phyloP scores from a whole-genome alignment of 495 filamentous ascomycete genomes.

The Hypomontagnella monticulosa region DNA sequence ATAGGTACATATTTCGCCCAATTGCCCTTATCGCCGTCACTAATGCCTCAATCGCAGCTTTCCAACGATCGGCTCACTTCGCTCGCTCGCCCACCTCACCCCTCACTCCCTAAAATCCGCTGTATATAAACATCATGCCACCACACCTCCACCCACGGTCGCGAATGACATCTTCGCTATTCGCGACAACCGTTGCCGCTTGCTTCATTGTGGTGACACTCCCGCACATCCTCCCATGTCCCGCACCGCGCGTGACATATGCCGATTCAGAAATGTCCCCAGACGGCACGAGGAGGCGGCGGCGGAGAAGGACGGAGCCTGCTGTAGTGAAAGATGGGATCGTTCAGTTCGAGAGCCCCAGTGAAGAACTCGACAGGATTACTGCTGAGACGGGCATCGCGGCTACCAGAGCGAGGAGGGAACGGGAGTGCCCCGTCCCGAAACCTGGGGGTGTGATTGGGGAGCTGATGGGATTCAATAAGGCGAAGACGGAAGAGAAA shows the following conservation, averaged over 20 bases:
- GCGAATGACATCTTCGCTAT: slow-evolving; percentile 88
- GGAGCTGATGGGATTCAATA: slow-evolving; percentile 74
- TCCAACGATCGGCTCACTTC: slow-evolving; percentile 1
- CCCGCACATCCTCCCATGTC: slow-evolving; percentile 93
- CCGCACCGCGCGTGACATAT: slow-evolving; percentile 77
- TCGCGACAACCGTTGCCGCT: slow-evolving; percentile 90
- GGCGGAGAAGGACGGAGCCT: slow-evolving; percentile 47
- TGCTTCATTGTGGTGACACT: slow-evolving; percentile 91
- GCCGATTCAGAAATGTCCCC: slow-evolving; percentile 72
- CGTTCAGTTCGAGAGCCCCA: slow-evolving; percentile 44
- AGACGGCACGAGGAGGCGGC: slow-evolving; percentile 57
- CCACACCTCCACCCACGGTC: slow-evolving; percentile 93
- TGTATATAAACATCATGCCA: slow-evolving; percentile 67
- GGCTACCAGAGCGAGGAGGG: slow-evolving; percentile 50
- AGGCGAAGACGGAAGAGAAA: slow-evolving; percentile 27
- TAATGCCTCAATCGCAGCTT: slow-evolving; percentile 24
- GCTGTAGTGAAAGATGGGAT: slow-evolving; percentile 51
- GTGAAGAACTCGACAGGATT: slow-evolving; percentile 27
- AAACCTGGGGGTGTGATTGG: slow-evolving; percentile 82
- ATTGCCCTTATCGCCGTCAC: slow-evolving; percentile 4
- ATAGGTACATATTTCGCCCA: slow-evolving; percentile 15
- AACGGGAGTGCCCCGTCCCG: slow-evolving; percentile 78
- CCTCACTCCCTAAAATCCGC: slow-evolving; percentile 7
- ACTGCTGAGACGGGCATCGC: slow-evolving; percentile 13
- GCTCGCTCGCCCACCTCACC: not conserved